Base-by-base conservation (phyloP, 768 basidiomycete species). In the Candolleomyces aberdarensis region DNA sequence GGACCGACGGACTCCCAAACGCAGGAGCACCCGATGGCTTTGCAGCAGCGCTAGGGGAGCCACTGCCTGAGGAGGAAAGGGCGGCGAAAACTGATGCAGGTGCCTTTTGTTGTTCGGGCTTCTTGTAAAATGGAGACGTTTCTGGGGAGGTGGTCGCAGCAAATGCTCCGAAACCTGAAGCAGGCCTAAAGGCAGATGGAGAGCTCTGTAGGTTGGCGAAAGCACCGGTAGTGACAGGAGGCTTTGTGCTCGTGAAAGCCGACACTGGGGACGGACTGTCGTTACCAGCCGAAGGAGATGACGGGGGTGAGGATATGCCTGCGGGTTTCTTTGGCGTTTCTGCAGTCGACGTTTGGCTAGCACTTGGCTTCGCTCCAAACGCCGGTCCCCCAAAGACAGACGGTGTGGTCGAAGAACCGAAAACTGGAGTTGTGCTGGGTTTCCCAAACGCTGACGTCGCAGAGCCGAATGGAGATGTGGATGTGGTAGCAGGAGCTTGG, bases 121-220 rank as follows among this genome's bases (percentile, higher is more conserved):
- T 72, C 64, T 81, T 80, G 69, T 81, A 80, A 70, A 87, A 87
- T 3, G 85, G 85, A 7, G 86, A 87, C 44, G 76, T 69, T 26
- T 70, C 71, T 3, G 80, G 71, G 4, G 75, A 64, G 39, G n/a
- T 19, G 40, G 72, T 73, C 49, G 74, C 76, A 17, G 79, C 80
- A 66, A 84, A 83, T 0, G 81, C 82, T 14, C 80, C 79, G 59
- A 82, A 81, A 1, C 80, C 80, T 49, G 70, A 58, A 3, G 78
- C 74, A 36, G 78, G 78, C 56, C 70, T 73, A 64, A 77, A 75
- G 1, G 69, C 64, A n/a, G 72, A 71, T 8, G 70, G 65, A 0
- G 72, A 63, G 0, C 67, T 61, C 50, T 71, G 66, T 1, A 76
- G 52, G 62, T 69, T 73, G 20, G 70, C 66, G 57, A 79, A 79